A percentile compares a stretch with the other conserved stretches of the same genome.
These are phyloP conservation scores for Backusella sp. DNA, from an alignment of 192 early-diverging fungal genomes.

Conservation along the genomic window DNA sequence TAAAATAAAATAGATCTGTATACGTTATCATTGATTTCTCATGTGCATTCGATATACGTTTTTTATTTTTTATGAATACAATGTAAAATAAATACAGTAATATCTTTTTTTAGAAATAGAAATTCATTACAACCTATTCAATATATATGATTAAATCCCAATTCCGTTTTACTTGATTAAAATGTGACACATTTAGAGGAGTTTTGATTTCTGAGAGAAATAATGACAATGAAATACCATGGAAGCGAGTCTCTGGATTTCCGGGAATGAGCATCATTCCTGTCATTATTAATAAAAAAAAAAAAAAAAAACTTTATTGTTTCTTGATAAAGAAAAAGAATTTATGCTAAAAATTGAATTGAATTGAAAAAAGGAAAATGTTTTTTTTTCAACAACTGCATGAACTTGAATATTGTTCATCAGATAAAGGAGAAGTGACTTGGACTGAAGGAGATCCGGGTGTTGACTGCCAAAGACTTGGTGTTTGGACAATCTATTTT, in stretches of 20 bases:
- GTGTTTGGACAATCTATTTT: not conserved
- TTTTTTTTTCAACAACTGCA: not conserved
- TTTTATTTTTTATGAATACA: too few species aligned
- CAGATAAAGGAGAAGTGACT: not conserved
- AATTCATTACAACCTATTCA: not conserved
- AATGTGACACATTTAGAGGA: not conserved
- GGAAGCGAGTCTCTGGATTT: not conserved
- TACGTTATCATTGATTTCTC: not conserved
- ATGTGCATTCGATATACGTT: not conserved
- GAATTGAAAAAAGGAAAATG: not conserved
- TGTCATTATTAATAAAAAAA: not conserved
- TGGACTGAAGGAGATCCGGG: not conserved
- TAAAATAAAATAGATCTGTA: too few species aligned
- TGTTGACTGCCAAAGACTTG: not conserved
- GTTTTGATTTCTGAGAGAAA: not conserved
- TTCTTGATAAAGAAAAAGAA: not conserved
- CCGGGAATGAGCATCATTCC: not conserved
- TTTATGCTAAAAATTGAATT: not conserved
- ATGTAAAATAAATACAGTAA: too few species aligned
- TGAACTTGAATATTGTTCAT: slow-evolving; percentile 1
- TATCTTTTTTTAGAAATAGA: not conserved
- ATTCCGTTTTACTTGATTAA: not conserved
- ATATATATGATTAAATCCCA: not conserved
- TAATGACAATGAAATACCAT: not conserved
- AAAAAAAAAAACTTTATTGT: not conserved